Evolutionary conservation across 1,284 basidiomycete species (phyloP).

Genomic region (Sanguinoderma infundibulare): DNA sequence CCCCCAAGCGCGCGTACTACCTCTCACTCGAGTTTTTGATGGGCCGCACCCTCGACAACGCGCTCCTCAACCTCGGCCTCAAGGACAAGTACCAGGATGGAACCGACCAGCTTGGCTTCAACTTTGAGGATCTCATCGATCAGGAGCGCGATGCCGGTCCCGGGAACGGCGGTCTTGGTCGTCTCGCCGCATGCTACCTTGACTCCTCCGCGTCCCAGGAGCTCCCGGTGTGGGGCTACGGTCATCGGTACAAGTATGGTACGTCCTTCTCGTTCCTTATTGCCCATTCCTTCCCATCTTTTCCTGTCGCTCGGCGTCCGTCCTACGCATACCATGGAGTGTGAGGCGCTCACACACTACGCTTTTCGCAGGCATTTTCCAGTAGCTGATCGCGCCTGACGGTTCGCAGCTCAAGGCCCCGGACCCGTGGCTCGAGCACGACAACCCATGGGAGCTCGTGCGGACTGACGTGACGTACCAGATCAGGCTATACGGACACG

Average conservation of each 20-base stretch:
- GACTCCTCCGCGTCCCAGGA: constrained; percentile 85
- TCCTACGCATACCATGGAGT: background rate
- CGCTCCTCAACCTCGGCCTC: constrained; percentile 85
- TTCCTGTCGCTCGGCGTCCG: background rate
- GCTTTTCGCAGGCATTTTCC: constrained; percentile 65
- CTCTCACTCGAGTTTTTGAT: constrained; percentile 87
- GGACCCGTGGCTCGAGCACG: constrained; percentile 89
- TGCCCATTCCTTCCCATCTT: background rate
- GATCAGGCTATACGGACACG: constrained; percentile 85
- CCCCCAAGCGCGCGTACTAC: constrained; percentile 88
- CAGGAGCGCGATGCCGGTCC: constrained; percentile 89
- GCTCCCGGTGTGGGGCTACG: constrained; percentile 88
- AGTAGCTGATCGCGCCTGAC: constrained; percentile 86
- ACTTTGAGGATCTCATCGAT: constrained; percentile 83
- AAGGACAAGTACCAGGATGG: constrained; percentile 76
- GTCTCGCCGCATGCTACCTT: constrained; percentile 92
- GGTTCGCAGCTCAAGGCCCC: constrained; percentile 88
- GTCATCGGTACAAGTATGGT: constrained; percentile 86
- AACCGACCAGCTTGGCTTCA: constrained; percentile 80
- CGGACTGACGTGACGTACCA: constrained; percentile 83
- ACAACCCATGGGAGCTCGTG: constrained; percentile 89
- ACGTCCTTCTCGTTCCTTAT: background rate
- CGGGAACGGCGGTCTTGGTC: constrained; percentile 89
- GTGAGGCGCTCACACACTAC: background rate
- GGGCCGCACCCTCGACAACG: constrained; percentile 82